Evolutionary conservation across 768 basidiomycete species (phyloP), one percentile per base, ranked within the genome.

Genomic region (Mycena belliarum): DNA sequence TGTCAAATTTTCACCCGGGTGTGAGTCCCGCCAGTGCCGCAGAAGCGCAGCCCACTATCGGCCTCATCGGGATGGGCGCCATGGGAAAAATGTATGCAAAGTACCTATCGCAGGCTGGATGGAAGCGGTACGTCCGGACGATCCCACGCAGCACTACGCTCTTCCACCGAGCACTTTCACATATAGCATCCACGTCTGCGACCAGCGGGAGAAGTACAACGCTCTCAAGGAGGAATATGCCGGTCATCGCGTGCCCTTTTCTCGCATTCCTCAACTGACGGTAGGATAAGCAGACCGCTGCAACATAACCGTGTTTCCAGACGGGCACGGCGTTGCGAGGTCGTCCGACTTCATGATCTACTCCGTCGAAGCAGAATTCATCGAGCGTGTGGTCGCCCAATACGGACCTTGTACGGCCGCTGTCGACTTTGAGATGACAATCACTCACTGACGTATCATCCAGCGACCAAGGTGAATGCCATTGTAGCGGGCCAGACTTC

Each of bases 21-120:
- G 55, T 57, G 6, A 38, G 35, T n/a, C 55, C 55, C 7, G 24
- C 20, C 16, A 57, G 55, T 21, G 18, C 55, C 21, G 20, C 26
- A 15, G 42, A 50, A 15, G 35, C n/a, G 18, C 91, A 93, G 65
- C 91, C 91, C 14, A 80, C 81, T 0, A 90, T 98, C 32, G 95
- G 95, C 1, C 76, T 97, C 49, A 96, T 97, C 60, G 95, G 96
- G 1, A 97, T 98, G 95, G 95, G 95, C 1, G 91, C 91, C 47
- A 99, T 98, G 96, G 96, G 96, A 1, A 78, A 76, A 68, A 93
- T 98, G 93, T 98, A 98, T 70, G 93, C 94, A 0, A 80, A 79
- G 14, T 70, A 76, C 20, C 78, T 99, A 23, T 82, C 86, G 14
- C 77, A 78, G 7, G 93, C 88, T 14, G 95, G 96, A 1, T 94